A percentile compares a stretch with the other conserved stretches of the same genome.
Evolutionary conservation across 257 asterid genomes (phyloP).

Genomic region (Prunella vulgaris): DNA sequence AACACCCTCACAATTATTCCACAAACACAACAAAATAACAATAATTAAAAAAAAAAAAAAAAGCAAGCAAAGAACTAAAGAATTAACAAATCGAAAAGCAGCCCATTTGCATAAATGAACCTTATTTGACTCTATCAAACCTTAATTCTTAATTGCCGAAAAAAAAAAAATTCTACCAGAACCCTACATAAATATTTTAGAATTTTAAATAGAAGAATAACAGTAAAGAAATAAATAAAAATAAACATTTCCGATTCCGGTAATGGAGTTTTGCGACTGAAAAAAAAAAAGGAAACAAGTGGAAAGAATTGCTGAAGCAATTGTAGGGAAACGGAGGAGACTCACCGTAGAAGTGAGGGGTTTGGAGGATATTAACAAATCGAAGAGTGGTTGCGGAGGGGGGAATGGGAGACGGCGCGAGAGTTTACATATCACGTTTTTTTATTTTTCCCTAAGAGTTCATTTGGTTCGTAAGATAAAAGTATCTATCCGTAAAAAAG

Average conservation of each 20-base stretch:
- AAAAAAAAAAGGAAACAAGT: background rate
- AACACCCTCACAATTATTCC: conserved; percentile 9
- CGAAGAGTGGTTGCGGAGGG: conserved; percentile 24
- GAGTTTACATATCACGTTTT: conserved; percentile 29
- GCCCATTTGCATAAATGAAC: background rate
- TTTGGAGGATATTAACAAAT: conserved; percentile 35
- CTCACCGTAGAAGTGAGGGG: conserved; percentile 33
- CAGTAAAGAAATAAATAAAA: background rate
- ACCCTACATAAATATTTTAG: conserved; percentile 18
- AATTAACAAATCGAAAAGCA: background rate
- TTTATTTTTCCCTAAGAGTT: background rate
- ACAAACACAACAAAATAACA: too few relatives aligned
- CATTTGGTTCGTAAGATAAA: too few relatives aligned
- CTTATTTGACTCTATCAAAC: conserved; percentile 2
- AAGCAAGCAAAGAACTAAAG: background rate
- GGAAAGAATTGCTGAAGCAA: conserved; percentile 7
- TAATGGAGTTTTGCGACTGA: background rate
- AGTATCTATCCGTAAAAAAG: too few relatives aligned
- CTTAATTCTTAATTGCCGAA: conserved; percentile 7
- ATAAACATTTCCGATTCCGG: conserved; percentile 7
- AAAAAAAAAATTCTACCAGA: conserved; percentile 5
- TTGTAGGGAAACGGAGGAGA: conserved; percentile 26
- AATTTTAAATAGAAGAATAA: background rate
- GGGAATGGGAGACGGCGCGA: conserved; percentile 47
- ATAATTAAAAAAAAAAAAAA: too few relatives aligned